Conservation (phyloP, 139 green algal species). For the Picochlorum sp. region DNA sequence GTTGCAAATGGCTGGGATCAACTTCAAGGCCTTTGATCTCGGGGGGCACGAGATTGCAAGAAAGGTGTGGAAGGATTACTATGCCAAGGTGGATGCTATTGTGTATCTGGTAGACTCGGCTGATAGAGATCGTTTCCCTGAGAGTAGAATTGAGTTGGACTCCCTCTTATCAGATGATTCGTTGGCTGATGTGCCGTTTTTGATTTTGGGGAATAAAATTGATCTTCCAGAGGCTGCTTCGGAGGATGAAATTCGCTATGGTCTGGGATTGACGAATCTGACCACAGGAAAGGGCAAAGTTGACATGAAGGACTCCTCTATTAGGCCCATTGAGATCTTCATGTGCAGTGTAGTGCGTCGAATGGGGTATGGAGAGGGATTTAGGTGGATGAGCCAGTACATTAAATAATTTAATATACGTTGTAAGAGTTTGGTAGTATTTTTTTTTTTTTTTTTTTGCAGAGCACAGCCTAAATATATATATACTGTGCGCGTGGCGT, state of each 20-base stretch:
- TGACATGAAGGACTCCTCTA: slow-evolving; percentile 68
- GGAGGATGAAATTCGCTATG: slow-evolving; percentile 87
- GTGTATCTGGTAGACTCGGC: slow-evolving; percentile 96
- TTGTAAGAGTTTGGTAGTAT: not conserved
- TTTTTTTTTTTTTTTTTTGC: too few species aligned
- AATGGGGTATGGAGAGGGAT: slow-evolving; percentile 95
- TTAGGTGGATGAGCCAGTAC: slow-evolving; percentile 97
- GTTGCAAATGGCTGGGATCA: slow-evolving; percentile 97
- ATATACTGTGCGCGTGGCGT: too few species aligned
- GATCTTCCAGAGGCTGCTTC: slow-evolving; percentile 74
- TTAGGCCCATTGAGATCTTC: slow-evolving; percentile 92
- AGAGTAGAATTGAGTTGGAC: slow-evolving; percentile 89
- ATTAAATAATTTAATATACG: slow-evolving; percentile 55
- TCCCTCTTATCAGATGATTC: slow-evolving; percentile 87
- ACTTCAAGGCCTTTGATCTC: slow-evolving; percentile 99
- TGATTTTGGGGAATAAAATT: slow-evolving; percentile 99
- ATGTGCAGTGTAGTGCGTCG: slow-evolving; percentile 93
- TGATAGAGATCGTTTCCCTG: slow-evolving; percentile 91
- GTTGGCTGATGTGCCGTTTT: slow-evolving; percentile 85
- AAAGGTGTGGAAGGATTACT: slow-evolving; percentile 99
- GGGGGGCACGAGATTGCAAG: slow-evolving; percentile 97
- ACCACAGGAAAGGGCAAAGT: slow-evolving; percentile 98
- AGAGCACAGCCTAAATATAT: too few species aligned
- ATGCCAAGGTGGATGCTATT: slow-evolving; percentile 98
- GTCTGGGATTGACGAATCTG: slow-evolving; percentile 82